These are phyloP conservation scores for Phytophthora aleatoria DNA, from an alignment of 352 stramenopile species.

Conservation along the genomic window DNA sequence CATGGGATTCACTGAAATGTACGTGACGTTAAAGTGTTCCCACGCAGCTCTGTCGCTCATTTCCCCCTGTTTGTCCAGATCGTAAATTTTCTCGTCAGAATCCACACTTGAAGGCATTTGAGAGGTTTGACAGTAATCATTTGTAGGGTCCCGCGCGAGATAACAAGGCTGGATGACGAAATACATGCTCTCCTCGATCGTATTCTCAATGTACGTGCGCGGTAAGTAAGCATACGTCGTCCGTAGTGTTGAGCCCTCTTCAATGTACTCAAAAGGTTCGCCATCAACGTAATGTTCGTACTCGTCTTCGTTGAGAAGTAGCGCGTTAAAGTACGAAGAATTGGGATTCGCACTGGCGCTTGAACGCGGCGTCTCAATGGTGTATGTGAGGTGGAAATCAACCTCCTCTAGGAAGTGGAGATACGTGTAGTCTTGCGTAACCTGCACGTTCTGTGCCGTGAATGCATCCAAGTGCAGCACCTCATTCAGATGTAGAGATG, in stretches of 20 bases:
- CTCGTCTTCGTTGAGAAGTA: constrained; percentile 57
- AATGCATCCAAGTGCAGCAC: constrained; percentile 74
- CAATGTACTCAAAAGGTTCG: constrained; percentile 51
- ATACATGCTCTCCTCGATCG: constrained; percentile 55
- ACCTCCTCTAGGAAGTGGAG: constrained; percentile 64
- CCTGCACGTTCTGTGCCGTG: constrained; percentile 46
- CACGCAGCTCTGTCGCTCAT: constrained; percentile 18
- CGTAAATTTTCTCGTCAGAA: constrained; percentile 52
- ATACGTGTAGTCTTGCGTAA: constrained; percentile 59
- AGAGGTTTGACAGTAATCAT: constrained; percentile 42
- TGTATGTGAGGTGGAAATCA: constrained; percentile 58
- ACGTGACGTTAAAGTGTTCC: constrained; percentile 35
- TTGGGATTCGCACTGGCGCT: constrained; percentile 24
- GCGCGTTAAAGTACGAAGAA: constrained; percentile 51
- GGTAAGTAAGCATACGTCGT: constrained; percentile 55
- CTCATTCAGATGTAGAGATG: constrained; percentile 49
- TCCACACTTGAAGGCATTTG: constrained; percentile 45
- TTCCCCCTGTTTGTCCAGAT: constrained; percentile 35
- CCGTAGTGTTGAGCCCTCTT: constrained; percentile 44
- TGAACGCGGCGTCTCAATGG: constrained; percentile 34
- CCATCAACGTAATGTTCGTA: constrained; percentile 63
- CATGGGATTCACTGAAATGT: constrained; percentile 70
- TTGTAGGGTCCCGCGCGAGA: constrained; percentile 38
- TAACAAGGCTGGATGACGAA: constrained; percentile 64
- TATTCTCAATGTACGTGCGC: constrained; percentile 53